These are phyloP conservation scores for Talaromyces ruber DNA, from an alignment of 495 filamentous ascomycete genomes.

Conservation along the genomic window DNA sequence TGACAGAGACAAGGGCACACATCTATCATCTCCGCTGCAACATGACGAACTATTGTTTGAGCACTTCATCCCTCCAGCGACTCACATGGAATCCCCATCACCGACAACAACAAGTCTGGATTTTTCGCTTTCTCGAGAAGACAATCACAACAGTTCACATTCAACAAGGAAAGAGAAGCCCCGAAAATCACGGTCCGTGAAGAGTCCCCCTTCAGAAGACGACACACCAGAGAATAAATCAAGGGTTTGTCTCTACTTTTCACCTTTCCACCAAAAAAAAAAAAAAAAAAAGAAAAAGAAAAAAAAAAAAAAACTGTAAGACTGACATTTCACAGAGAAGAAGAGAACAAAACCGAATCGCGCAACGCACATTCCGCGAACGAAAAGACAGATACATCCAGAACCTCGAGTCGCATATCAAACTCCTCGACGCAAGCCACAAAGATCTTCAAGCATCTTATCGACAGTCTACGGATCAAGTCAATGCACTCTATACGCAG, in stretches of 20 bases:
- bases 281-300: too few species aligned
- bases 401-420: conserved; percentile 23
- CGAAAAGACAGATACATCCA: conserved; percentile 40
- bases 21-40: not conserved
- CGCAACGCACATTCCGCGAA: conserved; percentile 42
- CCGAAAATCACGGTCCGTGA: not conserved
- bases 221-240: conserved; percentile 4
- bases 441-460: conserved; percentile 1
- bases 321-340: conserved; percentile 29
- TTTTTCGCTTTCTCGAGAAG: not conserved
- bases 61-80: not conserved
- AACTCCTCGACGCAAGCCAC: conserved; percentile 4
- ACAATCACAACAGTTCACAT: not conserved
- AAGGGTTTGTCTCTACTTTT: not conserved
- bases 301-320: not conserved
- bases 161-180: conserved; percentile 1
- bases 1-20: not conserved
- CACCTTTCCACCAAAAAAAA: too few species aligned
- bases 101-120: not conserved
- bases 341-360: conserved; percentile 50
- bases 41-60: not conserved
- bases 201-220: not conserved
- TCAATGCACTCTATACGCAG: conserved; percentile 5
- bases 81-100: not conserved
- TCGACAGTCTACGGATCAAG: conserved; percentile 5